Conservation (phyloP, 768 basidiomycete species). For the Leccinum variicolor region DNA sequence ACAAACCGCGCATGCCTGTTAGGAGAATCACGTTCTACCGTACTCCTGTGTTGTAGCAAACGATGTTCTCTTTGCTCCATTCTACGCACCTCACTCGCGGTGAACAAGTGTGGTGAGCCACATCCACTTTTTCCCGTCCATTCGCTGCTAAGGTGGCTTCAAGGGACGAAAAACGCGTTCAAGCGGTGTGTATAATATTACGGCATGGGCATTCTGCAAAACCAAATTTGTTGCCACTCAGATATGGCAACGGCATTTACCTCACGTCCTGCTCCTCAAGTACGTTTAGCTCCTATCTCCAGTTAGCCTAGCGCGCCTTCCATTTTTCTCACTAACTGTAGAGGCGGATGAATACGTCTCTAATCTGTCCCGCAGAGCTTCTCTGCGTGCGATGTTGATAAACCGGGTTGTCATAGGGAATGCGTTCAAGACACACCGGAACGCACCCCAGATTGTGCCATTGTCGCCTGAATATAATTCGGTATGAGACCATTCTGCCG, state of each 20-base stretch:
- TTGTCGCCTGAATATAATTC: constrained; percentile 5
- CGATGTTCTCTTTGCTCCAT: constrained; percentile 14
- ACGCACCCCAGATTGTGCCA: constrained; percentile 11
- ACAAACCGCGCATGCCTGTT: constrained; percentile 14
- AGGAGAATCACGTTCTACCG: constrained; percentile 11
- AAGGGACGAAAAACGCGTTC: constrained; percentile 15
- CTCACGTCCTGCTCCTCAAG: constrained; percentile 14
- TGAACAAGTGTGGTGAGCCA: constrained; percentile 9
- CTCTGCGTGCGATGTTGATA: constrained; percentile 12
- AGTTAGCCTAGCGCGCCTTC: not conserved
- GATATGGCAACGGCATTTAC: constrained; percentile 14
- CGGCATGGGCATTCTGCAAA: not conserved
- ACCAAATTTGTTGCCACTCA: not conserved
- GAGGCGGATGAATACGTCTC: constrained; percentile 17
- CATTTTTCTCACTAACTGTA: constrained; percentile 7
- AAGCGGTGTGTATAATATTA: constrained; percentile 9
- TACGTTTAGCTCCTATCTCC: not conserved
- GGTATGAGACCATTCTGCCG: not conserved
- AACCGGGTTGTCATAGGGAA: constrained; percentile 8
- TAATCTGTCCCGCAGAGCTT: constrained; percentile 8
- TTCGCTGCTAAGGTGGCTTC: not conserved
- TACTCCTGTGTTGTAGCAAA: constrained; percentile 4
- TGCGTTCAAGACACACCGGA: constrained; percentile 7
- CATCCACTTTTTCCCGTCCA: not conserved
- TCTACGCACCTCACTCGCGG: constrained; percentile 10